These are phyloP conservation scores for Chlamydomonas urium DNA, from an alignment of 139 green algal genomes.

Conservation along the genomic window DNA sequence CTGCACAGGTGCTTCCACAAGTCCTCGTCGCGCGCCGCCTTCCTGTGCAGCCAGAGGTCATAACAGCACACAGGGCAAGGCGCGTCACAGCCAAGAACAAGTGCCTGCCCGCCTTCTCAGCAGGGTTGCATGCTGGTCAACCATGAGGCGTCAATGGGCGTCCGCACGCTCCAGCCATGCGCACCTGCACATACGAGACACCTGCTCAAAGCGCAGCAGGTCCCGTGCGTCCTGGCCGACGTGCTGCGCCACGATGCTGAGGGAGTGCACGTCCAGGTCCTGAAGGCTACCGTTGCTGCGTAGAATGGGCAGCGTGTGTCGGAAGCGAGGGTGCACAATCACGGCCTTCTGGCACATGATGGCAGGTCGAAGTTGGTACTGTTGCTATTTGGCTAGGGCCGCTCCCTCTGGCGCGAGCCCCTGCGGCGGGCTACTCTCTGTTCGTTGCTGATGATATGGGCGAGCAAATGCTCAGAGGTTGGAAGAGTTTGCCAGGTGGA, in stretches of 20 bases:
- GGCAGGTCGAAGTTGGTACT: too few relatives aligned
- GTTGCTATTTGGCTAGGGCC: too few relatives aligned
- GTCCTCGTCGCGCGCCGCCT: neutral
- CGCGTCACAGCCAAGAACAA: neutral
- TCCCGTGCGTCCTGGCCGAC: neutral
- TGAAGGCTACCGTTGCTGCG: neutral
- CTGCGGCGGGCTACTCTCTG: too few relatives aligned
- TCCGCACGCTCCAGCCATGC: too few relatives aligned
- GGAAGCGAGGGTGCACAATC: conserved; percentile 3
- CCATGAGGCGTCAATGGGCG: too few relatives aligned
- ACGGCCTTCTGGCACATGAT: too few relatives aligned
- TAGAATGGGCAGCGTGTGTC: neutral
- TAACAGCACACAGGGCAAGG: neutral
- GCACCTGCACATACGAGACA: neutral
- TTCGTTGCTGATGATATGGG: too few relatives aligned
- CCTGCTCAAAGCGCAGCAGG: conserved; percentile 5
- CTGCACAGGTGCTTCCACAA: conserved; percentile 1
- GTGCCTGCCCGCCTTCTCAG: neutral
- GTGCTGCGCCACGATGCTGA: neutral
- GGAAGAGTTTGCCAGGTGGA: too few relatives aligned
- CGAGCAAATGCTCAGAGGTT: too few relatives aligned
- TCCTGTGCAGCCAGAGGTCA: neutral
- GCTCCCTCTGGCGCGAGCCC: too few relatives aligned
- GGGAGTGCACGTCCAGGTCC: neutral
- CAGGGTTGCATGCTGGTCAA: too few relatives aligned